Evolutionary conservation across 495 filamentous ascomycete species (phyloP), one percentile per base, ranked within the genome.

Genomic region (Penicillium bovifimosum): DNA sequence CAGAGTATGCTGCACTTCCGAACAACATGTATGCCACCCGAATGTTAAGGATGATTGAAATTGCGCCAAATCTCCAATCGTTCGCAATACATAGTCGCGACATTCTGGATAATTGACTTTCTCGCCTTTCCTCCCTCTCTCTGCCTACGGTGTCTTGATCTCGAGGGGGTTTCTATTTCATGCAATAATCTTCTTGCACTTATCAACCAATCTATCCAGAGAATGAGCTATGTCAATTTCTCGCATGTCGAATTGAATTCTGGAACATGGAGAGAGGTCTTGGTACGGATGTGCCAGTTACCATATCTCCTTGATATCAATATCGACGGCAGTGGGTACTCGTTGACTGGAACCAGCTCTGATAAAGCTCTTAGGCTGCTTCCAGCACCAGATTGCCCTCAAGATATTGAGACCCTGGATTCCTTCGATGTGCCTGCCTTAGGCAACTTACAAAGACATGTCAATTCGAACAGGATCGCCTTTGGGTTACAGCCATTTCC

Each of bases 31-130:
- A 35, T 35, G 33, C 33, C 13, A 4, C 33, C 33, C 33, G 3
- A 4, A 11, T 35, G 13, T 35, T 35, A 3, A 35, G 33, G 13
- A n/a, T 46, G n/a, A n/a, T n/a, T 29, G 31, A 52, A 27, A 26
- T 14, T 35, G 39, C 28, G 29, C n/a, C 38, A 27, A 43, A 42
- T 26, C 39, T 52, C 3, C 14, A 41, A 16, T 52, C 39, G 7
- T 29, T 52, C 27, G 20, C 10, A 35, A 13, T 52, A n/a, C 13
- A 17, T 9, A 34, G 28, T n/a, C 11, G 5, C 6, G 7, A 43
- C 18, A 43, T 52, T 36, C 38, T 52, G 14, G 28, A 52, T 32
- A 28, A n/a, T 52, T 18, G 14, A 52, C 41, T 16, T 28, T n/a
- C 2, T 24, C 41, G 39, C 31, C 28, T 26, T 52, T 34, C 49